Percentiles rank a stretch among this genome's conserved stretches.
These are phyloP conservation scores for Jackrogersella minutella DNA, from an alignment of 495 filamentous ascomycete genomes.

Conservation along the genomic window DNA sequence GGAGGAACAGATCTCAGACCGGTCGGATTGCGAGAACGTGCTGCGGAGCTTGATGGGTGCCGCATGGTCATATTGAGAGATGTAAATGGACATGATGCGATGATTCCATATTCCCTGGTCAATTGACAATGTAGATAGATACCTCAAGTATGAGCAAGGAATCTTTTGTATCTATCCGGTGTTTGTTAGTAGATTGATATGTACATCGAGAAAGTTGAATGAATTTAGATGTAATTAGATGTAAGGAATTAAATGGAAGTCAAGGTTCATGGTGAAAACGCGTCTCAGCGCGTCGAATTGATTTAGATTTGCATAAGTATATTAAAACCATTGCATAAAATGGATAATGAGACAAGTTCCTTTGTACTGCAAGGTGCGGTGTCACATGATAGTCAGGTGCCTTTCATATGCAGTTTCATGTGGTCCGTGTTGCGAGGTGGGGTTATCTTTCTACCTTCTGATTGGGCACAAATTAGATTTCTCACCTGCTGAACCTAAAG, in stretches of 20 bases:
- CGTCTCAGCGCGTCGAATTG: conserved; percentile 27
- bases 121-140: too few relatives aligned
- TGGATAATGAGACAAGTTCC: conserved; percentile 1
- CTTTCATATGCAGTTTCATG: not conserved
- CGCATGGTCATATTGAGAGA: conserved; percentile 31
- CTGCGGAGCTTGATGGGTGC: conserved; percentile 27
- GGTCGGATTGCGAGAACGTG: conserved; percentile 5
- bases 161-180: too few relatives aligned
- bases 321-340: conserved; percentile 10
- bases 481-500: conserved; percentile 12
- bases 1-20: conserved; percentile 38
- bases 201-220: conserved; percentile 11
- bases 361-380: conserved; percentile 10
- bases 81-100: conserved; percentile 3
- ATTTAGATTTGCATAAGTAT: not conserved
- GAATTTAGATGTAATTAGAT: not conserved
- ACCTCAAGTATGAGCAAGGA: too few relatives aligned
- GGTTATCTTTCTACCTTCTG: not conserved
- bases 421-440: conserved; percentile 22
- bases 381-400: conserved; percentile 43
- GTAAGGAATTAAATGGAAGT: not conserved
- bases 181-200: not conserved
- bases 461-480: conserved; percentile 9
- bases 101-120: too few relatives aligned
- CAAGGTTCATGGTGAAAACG: conserved; percentile 7